These are phyloP conservation scores for Sophora flavescens DNA, from an alignment of 306 rosid species.

Conservation along the genomic window DNA sequence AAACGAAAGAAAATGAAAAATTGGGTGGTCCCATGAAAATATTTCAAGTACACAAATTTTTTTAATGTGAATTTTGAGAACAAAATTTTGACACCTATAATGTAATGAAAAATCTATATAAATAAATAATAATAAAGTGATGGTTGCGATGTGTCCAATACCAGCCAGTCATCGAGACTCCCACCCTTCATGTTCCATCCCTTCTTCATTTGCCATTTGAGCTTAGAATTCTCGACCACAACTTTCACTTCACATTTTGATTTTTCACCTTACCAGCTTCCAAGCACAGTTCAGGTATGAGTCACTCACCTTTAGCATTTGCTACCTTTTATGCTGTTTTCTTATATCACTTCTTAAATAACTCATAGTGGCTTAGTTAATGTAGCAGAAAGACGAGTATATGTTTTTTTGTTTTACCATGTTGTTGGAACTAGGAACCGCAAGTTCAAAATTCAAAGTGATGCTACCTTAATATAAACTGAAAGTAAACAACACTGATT, in stretches of 20 bases:
- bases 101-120: conserved; percentile 40
- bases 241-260: conserved; percentile 30
- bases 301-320: not conserved
- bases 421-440: conserved; percentile 21
- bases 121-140: conserved; percentile 31
- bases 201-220: conserved; percentile 39
- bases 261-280: conserved; percentile 23
- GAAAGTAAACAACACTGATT: conserved; percentile 10
- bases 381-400: not conserved
- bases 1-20: conserved; percentile 26
- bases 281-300: conserved; percentile 46
- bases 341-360: conserved; percentile 21
- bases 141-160: conserved; percentile 64
- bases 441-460: not conserved
- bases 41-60: conserved; percentile 14
- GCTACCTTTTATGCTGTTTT: conserved; percentile 13
- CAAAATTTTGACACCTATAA: conserved; percentile 18
- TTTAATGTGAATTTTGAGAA: not conserved
- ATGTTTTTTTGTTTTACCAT: not conserved
- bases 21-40: conserved; percentile 44
- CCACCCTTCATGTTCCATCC: conserved; percentile 45
- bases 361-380: not conserved
- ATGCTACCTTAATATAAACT: conserved; percentile 32
- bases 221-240: conserved; percentile 44
- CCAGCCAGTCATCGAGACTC: conserved; percentile 57